Base-by-base conservation (phyloP, 163 green algal species). In the Volvox carteri region DNA sequence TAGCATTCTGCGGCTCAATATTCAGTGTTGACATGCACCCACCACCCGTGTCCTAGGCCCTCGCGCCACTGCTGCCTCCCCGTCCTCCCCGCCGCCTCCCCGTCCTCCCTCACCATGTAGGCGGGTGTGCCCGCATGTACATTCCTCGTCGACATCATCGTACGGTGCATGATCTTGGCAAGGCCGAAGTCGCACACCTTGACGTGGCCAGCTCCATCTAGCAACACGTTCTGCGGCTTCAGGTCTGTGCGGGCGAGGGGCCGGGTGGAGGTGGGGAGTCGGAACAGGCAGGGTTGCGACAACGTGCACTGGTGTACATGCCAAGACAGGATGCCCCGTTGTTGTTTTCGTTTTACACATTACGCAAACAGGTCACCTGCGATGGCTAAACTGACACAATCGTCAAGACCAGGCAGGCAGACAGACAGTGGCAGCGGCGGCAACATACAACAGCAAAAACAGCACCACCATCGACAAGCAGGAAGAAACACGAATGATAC, bases 131-230 rank as follows among this genome's bases (percentile, higher is more conserved):
- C 93, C 1, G 92, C 92, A 37, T 95, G 90, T n/a, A 92, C 81
- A 73, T 90, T 94, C 75, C 44, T 88, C 72, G 93, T 95, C 78
- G 90, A 93, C 81, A 92, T 46, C 12, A 92, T 90, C 0, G 94
- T 95, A 70, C 81, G 75, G 54, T 93, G 78, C 79, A 93, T 94
- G 25, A 91, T 83, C 84, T 93, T 92, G 35, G 92, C 90, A 70
- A 98, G 92, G 35, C 95, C 95, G 93, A 97, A 97, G 87, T 98
- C 95, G 41, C 91, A 94, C 70, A 97, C 86, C 88, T 93, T 93
- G 28, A 83, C 91, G 0, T 87, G 80, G 0, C 92, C 91, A 1
- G 74, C 16, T 21, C 23, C 85, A 78, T 94, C 87, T 70, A 94
- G 78, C 60, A 94, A 72, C 48, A 94, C 92, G 62, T 95, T 90